phyloP scores from a whole-genome alignment of 1,284 basidiomycete species.

The Leccinum pachyderme region DNA sequence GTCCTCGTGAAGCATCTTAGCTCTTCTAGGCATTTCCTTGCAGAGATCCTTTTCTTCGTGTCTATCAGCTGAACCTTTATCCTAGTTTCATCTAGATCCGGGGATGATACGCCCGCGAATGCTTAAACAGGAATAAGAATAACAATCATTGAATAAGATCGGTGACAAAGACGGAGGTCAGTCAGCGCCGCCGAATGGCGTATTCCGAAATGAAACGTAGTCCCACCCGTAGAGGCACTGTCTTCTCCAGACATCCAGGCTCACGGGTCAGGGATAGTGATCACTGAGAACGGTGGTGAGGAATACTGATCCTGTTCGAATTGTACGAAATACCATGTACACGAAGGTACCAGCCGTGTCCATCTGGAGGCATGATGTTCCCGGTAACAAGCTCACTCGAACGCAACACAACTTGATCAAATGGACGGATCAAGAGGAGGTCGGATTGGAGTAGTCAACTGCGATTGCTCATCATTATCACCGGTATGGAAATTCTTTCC shows the following conservation, averaged over 20 bases:
- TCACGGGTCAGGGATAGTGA: background rate
- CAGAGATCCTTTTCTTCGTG: background rate
- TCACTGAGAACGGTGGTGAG: slow-evolving; percentile 4
- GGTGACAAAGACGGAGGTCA: background rate
- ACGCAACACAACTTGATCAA: background rate
- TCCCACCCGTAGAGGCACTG: background rate
- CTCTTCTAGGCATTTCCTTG: background rate
- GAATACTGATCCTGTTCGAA: background rate
- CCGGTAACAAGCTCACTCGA: background rate
- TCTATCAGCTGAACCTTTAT: background rate
- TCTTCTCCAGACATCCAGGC: background rate
- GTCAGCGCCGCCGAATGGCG: background rate
- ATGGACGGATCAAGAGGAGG: background rate
- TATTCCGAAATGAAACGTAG: background rate
- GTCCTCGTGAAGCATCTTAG: background rate
- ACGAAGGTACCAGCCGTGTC: background rate
- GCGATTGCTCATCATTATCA: background rate
- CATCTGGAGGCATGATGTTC: slow-evolving; percentile 6
- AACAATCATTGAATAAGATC: background rate
- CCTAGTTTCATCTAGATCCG: background rate
- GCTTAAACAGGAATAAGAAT: background rate
- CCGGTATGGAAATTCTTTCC: background rate
- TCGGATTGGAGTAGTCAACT: background rate
- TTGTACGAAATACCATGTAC: background rate
- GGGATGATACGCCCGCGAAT: background rate